Base-by-base conservation (phyloP, 2,329 filamentous ascomycete species). In the Beauveria rudraprayagi region DNA sequence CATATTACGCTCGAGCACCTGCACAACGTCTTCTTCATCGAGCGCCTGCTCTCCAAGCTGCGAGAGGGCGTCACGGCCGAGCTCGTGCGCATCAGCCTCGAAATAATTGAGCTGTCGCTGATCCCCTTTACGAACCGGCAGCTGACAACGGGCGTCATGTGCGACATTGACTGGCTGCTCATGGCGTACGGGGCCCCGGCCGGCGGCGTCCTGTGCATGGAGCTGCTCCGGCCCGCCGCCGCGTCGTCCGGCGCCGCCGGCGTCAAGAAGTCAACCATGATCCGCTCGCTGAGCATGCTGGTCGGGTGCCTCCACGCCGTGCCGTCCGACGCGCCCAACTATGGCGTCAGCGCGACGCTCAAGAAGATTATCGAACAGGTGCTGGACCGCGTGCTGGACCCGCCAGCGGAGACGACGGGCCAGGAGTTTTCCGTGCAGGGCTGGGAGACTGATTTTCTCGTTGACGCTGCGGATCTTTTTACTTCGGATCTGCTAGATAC, bases 1-100 rank as follows among this genome's bases (percentile, higher is more conserved):
- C 69, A 82, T 3, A 69, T 81, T 1, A 74, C 74, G 7, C 73
- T 83, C 3, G 75, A 78, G 53, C 77, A 81, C 52, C 71, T 83
- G 0, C 79, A 84, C 50, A 84, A 83, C 53, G 72, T 81, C 7
- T 85, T 87, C 63, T 77, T 86, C 28, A 72, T 85, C 34, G 79
- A 85, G 64, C 75, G 83, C 22, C 77, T 85, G 0, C 72, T 85
- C 24, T 75, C 78, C 57, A 80, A 79, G 61, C 68, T 68, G 5
- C 69, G 70, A 3, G 65, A 70, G 5, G 70, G 71, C n/a, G 69
- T 72, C 16, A 72, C 72, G 17, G 46, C 60, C 0, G 73, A 78
- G 44, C 69, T 80, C 7, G 66, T 81, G 26, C 67, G 73, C 1
- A 71, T 77, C 43, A 79, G 77, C 52, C 76, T 75, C 40, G 77